A percentile compares a stretch with the other conserved stretches of the same genome.
These are phyloP conservation scores for Colletotrichum karsti DNA, from an alignment of 2,329 filamentous ascomycete species.

Conservation along the genomic window DNA sequence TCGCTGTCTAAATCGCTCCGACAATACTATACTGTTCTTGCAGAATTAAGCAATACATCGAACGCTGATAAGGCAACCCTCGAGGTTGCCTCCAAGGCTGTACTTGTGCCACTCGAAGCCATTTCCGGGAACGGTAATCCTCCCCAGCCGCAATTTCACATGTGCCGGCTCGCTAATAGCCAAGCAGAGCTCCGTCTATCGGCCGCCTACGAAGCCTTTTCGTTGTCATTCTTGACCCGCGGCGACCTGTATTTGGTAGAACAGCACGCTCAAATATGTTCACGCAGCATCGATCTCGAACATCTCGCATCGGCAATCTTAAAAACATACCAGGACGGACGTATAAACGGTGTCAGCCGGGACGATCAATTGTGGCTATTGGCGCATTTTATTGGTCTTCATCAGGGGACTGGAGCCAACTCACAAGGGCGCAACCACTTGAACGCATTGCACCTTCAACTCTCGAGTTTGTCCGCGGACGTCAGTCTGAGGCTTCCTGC, in stretches of 20 bases:
- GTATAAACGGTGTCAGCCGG: constrained; percentile 37
- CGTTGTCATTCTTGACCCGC: constrained; percentile 46
- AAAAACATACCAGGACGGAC: constrained; percentile 39
- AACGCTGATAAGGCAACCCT: constrained; percentile 16
- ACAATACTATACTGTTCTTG: constrained; percentile 51
- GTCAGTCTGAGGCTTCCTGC: constrained; percentile 55
- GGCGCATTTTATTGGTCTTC: constrained; percentile 71
- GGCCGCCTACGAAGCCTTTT: constrained; percentile 45
- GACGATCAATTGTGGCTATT: constrained; percentile 69
- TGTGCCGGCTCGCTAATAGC: not conserved
- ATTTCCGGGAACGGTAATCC: constrained; percentile 18
- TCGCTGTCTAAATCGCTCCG: constrained; percentile 37
- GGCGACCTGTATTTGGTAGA: constrained; percentile 50
- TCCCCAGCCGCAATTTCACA: not conserved
- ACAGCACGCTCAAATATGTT: constrained; percentile 44
- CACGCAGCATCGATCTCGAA: constrained; percentile 46
- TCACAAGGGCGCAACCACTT: constrained; percentile 52
- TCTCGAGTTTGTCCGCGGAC: constrained; percentile 60
- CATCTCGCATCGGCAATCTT: constrained; percentile 52
- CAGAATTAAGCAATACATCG: constrained; percentile 38
- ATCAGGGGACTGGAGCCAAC: constrained; percentile 45
- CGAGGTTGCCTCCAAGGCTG: constrained; percentile 31
- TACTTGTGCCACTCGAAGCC: constrained; percentile 29
- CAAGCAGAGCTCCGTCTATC: not conserved
- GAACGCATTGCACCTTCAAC: constrained; percentile 60